Conservation (phyloP, 495 filamentous ascomycete genomes). For the Staphylotrichum tortipilum region DNA sequence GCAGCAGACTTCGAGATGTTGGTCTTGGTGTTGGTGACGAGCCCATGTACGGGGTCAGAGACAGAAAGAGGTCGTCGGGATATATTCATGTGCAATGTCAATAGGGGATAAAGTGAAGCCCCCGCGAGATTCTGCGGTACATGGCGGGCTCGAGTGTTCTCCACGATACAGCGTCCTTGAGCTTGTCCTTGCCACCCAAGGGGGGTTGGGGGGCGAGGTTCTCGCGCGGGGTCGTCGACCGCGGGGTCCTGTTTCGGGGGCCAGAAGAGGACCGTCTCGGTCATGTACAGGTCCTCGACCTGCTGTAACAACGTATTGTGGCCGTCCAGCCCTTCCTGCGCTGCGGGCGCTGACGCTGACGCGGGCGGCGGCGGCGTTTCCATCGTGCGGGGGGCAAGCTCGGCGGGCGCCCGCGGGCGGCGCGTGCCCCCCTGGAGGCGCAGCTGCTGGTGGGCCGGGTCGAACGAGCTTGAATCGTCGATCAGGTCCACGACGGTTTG, state of each 20-base stretch:
- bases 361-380: too few species aligned
- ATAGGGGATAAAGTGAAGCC: constrained; percentile 26
- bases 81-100: too few species aligned
- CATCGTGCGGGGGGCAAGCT: too few species aligned
- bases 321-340: background rate
- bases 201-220: background rate
- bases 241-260: constrained; percentile 42
- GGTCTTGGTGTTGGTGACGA: too few species aligned
- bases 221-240: constrained; percentile 15
- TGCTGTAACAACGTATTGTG: constrained; percentile 23
- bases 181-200: background rate
- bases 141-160: constrained; percentile 20
- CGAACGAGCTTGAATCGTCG: constrained; percentile 40
- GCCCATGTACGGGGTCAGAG: too few species aligned
- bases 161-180: constrained; percentile 12
- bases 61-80: too few species aligned
- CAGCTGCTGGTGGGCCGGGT: constrained; percentile 26
- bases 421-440: constrained; percentile 24
- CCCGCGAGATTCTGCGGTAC: constrained; percentile 24
- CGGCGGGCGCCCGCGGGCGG: constrained; percentile 46
- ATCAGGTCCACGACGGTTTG: constrained; percentile 61
- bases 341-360: too few species aligned
- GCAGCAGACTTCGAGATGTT: too few species aligned
- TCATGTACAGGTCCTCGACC: constrained; percentile 33
- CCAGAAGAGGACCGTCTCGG: constrained; percentile 49